Percentiles rank a stretch among this genome's conserved stretches.
Conservation (phyloP, 208 protist genomes). For the Acanthamoeba healyi region DNA sequence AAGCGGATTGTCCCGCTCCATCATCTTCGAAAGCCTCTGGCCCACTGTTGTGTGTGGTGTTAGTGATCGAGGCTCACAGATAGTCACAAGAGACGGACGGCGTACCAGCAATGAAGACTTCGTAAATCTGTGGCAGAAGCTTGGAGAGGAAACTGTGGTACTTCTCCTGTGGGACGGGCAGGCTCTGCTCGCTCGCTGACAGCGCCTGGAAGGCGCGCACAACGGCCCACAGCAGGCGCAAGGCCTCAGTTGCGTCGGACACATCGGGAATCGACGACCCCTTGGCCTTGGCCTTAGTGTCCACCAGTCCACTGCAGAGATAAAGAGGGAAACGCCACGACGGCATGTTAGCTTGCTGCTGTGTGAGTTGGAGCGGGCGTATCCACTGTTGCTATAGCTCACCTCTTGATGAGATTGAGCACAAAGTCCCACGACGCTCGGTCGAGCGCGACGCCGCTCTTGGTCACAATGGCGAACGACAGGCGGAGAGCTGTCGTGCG, state of each 20-base stretch:
- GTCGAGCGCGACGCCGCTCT: background rate
- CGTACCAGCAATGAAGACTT: conserved; percentile 22
- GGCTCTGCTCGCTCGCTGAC: background rate
- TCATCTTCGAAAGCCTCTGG: conserved; percentile 27
- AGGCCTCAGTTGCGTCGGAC: conserved; percentile 7
- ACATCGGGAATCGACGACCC: conserved; percentile 20
- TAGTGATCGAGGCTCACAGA: background rate
- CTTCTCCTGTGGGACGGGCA: conserved; percentile 41
- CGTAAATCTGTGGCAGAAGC: conserved; percentile 27
- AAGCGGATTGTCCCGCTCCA: conserved; percentile 35
- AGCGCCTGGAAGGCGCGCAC: background rate
- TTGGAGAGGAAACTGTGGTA: conserved; percentile 62
- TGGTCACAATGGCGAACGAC: background rate
- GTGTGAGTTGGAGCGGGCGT: background rate
- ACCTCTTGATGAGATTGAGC: conserved; percentile 24
- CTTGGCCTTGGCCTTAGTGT: conserved; percentile 47
- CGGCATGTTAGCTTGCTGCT: too few species aligned
- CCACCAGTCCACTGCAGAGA: background rate
- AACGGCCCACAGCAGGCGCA: background rate
- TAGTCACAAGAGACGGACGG: too few species aligned
- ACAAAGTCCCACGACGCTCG: conserved; percentile 44
- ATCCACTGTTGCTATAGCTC: too few species aligned
- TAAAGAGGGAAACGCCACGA: background rate
- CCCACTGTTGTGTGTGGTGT: background rate
- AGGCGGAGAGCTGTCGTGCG: background rate